Evolutionary conservation across 441 rosid species (phyloP), one percentile per base, ranked within the genome.

Genomic region (Arabidopsis lyrata): DNA sequence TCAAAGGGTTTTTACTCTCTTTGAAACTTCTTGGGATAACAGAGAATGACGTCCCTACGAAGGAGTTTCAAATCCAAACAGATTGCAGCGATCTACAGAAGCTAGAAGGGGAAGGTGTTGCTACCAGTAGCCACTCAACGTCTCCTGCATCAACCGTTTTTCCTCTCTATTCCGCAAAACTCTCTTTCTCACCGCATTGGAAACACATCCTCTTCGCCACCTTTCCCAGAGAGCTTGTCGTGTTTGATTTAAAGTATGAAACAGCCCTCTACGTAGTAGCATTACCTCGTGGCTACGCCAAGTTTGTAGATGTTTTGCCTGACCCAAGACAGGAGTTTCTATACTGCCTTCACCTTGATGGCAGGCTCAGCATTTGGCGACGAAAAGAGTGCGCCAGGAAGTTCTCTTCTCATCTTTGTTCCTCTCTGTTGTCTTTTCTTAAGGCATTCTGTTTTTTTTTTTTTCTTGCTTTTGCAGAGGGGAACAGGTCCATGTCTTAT

Each of bases 101-200:
- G 86, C 79, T 91, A 58, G 97, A 93, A 83, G 84, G 79, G 65
- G 97, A 91, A 34, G 77, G 66, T 11, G 24, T 67, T 11, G 73
- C 66, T 32, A 77, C 69, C n/a, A 74, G 79, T 58, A 39, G 5
- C 11, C 68, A 82, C 16, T 65, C 82, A 8, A 63, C 80, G 4
- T 68, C 87, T 29, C 95, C 93, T 3, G 90, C 93, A 2, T 83
- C 97, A 1, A 88, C 88, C 0, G 66, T 81, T 49, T 89, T 85
- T 67, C 88, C 93, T 29, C 77, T 78, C 1, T 85, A 89, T 66
- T 58, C 64, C 16, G 97, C 77, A 70, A 88, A 81, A 54, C 73
- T 91, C n/a, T 82, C 95, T 14, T 93, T 91, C 57, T 91, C 98
- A 39, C 90, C 88, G 4, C 89, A 81, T 34, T 93, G 95, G 95